Conservation (phyloP, 2,329 filamentous ascomycete species). For the Fusarium nelsonii region DNA sequence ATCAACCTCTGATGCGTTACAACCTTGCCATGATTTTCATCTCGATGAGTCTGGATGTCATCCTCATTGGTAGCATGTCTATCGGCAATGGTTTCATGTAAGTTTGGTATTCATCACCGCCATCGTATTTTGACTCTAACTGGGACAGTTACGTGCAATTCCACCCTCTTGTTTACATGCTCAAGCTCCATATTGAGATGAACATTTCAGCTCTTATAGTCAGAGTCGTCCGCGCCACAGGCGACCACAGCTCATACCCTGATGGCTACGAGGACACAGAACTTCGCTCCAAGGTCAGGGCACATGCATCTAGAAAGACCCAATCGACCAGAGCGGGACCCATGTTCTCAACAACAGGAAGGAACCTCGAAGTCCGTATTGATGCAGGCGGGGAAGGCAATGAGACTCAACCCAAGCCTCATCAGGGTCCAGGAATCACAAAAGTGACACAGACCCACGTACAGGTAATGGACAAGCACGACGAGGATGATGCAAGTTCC, state of each 20-base stretch:
- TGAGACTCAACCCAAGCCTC: background rate
- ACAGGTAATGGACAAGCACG: constrained; percentile 30
- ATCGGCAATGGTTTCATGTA: constrained; percentile 44
- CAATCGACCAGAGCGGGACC: background rate
- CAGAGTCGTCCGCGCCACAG: constrained; percentile 43
- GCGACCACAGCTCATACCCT: constrained; percentile 39
- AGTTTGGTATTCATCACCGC: background rate
- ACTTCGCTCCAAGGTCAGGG: constrained; percentile 29
- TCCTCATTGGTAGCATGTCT: constrained; percentile 45
- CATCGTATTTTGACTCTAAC: background rate
- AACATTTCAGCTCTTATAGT: constrained; percentile 44
- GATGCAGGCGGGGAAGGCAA: constrained; percentile 9
- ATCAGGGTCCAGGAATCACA: constrained; percentile 34
- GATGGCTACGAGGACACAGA: constrained; percentile 31
- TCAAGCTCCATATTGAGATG: constrained; percentile 46
- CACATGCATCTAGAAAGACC: background rate
- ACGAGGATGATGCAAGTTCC: constrained; percentile 40
- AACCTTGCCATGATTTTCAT: constrained; percentile 46
- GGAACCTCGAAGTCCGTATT: constrained; percentile 29
- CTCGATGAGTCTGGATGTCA: constrained; percentile 46
- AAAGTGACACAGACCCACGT: constrained; percentile 43
- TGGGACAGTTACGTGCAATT: constrained; percentile 42
- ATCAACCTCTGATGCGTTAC: constrained; percentile 57
- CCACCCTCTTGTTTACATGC: constrained; percentile 45
- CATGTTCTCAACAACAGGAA: constrained; percentile 21